Evolutionary conservation across 169 alveolate genomes (phyloP).

Genomic region (Cryptosporidium xiaoi): DNA sequence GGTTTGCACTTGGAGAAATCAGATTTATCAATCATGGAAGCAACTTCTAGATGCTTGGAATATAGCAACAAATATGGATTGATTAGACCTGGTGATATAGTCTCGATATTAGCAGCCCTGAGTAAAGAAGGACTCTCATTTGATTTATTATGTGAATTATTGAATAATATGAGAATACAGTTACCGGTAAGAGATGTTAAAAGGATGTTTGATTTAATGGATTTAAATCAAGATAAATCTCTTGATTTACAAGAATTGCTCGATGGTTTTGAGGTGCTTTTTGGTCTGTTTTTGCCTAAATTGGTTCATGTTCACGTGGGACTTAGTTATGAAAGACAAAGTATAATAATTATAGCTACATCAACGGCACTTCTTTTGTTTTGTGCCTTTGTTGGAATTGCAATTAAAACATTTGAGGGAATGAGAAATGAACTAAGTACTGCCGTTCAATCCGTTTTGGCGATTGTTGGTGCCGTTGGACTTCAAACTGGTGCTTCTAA

Average conservation of each 20-base stretch:
- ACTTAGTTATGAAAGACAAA: constrained; percentile 73
- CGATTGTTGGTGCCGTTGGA: constrained; percentile 81
- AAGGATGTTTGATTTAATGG: constrained; percentile 81
- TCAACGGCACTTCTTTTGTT: constrained; percentile 75
- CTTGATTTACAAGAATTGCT: constrained; percentile 76
- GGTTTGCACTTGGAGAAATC: constrained; percentile 75
- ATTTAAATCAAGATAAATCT: constrained; percentile 77
- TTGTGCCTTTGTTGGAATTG: constrained; percentile 78
- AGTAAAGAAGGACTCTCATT: constrained; percentile 78
- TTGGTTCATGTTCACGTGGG: constrained; percentile 77
- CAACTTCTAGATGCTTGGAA: constrained; percentile 67
- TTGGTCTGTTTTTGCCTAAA: constrained; percentile 77
- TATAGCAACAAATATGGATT: constrained; percentile 76
- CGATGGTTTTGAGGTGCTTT: constrained; percentile 79
- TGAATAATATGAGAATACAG: constrained; percentile 77
- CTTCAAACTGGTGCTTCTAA: constrained; percentile 80
- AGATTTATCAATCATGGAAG: constrained; percentile 66
- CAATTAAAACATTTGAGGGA: constrained; percentile 79
- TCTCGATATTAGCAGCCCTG: constrained; percentile 68
- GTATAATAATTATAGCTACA: constrained; percentile 69
- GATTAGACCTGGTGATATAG: constrained; percentile 77
- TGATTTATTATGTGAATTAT: constrained; percentile 77
- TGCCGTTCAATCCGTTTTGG: constrained; percentile 80
- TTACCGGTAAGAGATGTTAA: constrained; percentile 79
- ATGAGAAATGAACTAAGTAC: constrained; percentile 80